Evolutionary conservation across 768 basidiomycete species (phyloP), one percentile per base, ranked within the genome.

Genomic region (Leccinum obscurum): DNA sequence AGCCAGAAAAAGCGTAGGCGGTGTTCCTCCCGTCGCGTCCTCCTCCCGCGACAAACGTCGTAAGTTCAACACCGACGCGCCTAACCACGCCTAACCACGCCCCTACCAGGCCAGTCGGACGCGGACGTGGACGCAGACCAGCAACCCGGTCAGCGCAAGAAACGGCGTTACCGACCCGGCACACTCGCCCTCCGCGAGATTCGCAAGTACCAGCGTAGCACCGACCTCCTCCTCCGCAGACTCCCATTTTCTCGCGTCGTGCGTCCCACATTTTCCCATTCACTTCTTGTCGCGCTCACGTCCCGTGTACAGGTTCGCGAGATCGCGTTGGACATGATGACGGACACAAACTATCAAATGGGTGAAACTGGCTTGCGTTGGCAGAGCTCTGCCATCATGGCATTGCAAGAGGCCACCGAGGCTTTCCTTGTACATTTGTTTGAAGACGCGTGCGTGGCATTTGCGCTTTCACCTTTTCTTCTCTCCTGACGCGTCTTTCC

Each of bases 391-490:
- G 97, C 97, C 6, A 81, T 99, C 58, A 71, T 95, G 68, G 97
- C 97, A 2, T 75, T 99, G 62, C 97, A 99, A 69, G 97, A 99
- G 75, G 97, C 97, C 13, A 93, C 95, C 24, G 95, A 97, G 74
- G 93, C 95, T 14, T 97, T 85, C 68, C 80, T 98, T 17, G 93
- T 99, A 20, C 95, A 98, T 77, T 77, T 98, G 49, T 98, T 99
- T 64, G 97, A 99, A 76, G 97, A 99, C 76, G 94, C 96, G 93
- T 98, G 75, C 79, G 95, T 92, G 28, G 8, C 49, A 34, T 55
- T 52, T 20, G 14, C 24, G 48, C 1, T 9, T 22, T 32, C 17
- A n/a, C 7, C 26, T 24, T 2, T 4, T 20, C 32, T 26, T 60
- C 22, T 44, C 30, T 20, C 49, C 50, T 62, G 48, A 66, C 26